Evolutionary conservation across 306 rosid species (phyloP).

Genomic region (Trifolium dubium): DNA sequence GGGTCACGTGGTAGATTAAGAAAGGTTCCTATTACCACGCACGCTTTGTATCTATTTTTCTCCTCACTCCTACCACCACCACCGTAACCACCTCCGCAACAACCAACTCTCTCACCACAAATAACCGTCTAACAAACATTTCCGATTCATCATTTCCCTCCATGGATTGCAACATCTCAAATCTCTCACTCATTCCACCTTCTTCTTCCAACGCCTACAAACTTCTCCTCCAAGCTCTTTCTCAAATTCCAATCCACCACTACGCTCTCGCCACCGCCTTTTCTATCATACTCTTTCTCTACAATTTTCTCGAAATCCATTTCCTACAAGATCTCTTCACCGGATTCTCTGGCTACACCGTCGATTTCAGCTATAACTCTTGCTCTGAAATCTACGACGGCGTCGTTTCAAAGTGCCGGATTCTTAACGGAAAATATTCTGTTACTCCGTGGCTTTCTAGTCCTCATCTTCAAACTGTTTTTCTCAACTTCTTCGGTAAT

Average conservation of each 20-base stretch:
- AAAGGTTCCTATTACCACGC: neutral
- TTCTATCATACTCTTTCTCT: slow-evolving; percentile 40
- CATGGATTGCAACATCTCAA: slow-evolving; percentile 39
- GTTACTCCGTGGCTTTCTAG: slow-evolving; percentile 86
- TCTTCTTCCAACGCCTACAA: slow-evolving; percentile 45
- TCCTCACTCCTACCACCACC: slow-evolving; percentile 11
- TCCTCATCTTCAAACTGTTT: slow-evolving; percentile 85
- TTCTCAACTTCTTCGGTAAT: slow-evolving; percentile 66
- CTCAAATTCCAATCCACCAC: slow-evolving; percentile 62
- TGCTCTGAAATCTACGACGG: slow-evolving; percentile 58
- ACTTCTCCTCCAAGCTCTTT: slow-evolving; percentile 52
- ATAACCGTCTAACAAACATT: neutral
- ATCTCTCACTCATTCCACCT: neutral
- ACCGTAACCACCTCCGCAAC: slow-evolving; percentile 19
- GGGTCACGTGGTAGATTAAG: slow-evolving; percentile 10
- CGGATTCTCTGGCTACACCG: slow-evolving; percentile 62
- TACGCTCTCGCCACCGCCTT: slow-evolving; percentile 44
- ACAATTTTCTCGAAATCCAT: slow-evolving; percentile 78
- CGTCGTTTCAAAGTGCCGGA: slow-evolving; percentile 77
- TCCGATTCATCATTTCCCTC: neutral
- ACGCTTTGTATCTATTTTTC: neutral
- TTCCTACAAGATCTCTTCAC: slow-evolving; percentile 60
- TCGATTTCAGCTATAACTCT: slow-evolving; percentile 57
- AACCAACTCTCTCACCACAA: neutral
- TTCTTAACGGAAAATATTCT: slow-evolving; percentile 67